Evolutionary conservation across 805 yeast genomes (phyloP).

Genomic region (Lipomyces sp.): DNA sequence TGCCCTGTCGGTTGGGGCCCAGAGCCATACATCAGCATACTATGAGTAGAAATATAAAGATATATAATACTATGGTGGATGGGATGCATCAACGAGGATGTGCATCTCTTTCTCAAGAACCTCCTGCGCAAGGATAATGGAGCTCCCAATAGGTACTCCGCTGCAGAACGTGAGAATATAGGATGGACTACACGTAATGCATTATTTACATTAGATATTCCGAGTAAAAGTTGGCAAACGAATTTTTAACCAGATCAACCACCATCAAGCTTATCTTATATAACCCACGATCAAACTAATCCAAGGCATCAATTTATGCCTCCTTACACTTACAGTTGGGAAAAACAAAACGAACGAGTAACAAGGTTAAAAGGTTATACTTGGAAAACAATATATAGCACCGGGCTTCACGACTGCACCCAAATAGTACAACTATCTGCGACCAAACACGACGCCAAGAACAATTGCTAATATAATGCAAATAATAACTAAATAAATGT

Average conservation of each 20-base stretch:
- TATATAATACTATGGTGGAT: no score
- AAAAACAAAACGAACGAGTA: not conserved
- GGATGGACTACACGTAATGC: not conserved
- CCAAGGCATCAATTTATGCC: not conserved
- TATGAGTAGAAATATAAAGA: no score
- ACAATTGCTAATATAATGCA: slow-evolving; percentile 64
- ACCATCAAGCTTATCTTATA: no score
- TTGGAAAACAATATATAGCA: slow-evolving; percentile 11
- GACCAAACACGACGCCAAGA: slow-evolving; percentile 69
- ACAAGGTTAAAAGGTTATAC: slow-evolving; percentile 5
- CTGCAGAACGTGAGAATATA: not conserved
- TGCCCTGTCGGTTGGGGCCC: no score
- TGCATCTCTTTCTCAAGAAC: no score
- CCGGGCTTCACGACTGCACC: not conserved
- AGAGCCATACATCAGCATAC: no score
- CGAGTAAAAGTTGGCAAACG: not conserved
- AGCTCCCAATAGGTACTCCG: no score
- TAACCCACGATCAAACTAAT: not conserved
- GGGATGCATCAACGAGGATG: no score
- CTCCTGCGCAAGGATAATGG: no score
- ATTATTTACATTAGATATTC: slow-evolving; percentile 2
- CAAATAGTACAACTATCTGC: slow-evolving; percentile 11
- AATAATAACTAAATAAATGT: slow-evolving; percentile 34
- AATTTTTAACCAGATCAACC: not conserved
- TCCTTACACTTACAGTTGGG: not conserved